Base-by-base conservation (phyloP, 106 monocot species). In the Dactylorhiza incarnata region DNA sequence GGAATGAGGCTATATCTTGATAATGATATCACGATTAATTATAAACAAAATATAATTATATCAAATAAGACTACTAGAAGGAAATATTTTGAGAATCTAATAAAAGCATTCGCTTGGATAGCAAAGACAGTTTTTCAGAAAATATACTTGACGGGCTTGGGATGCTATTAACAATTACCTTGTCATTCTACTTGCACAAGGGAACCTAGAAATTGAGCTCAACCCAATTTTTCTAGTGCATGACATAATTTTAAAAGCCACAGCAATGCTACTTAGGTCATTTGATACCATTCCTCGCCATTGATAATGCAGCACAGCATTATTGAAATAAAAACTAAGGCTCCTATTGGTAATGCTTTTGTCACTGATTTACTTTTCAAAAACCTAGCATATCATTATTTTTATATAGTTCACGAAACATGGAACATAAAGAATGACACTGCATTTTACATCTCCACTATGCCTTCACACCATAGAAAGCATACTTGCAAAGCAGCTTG, bases 21-120 rank as follows among this genome's bases (percentile, higher is more conserved):
- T 19, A 6, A 20, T 59, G 20, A 59, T 22, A 59, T 5, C 7
- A 7, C 22, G 5, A 59, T 59, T 68, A 29, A 68, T 16, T 37
- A 68, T 8, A 44, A 68, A 26, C 12, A 63, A 25, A 63, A 25
- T 19, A 63, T 2, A 63, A 25, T 23, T 23, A 6, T 63, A 16
- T 23, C 24, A 11, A 14, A 26, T 26, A 66, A 66, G 26, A n/a
- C n/a, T 37, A 29, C 11, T 23, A 66, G 66, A 66, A 66, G 66
- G 29, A 66, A 66, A 66, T 37, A 66, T 66, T 43, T 66, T 66
- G 37, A 66, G 66, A 66, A 66, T 37, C 29, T 37, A 5, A 66
- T 37, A 63, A 25, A 63, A 25, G 25, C 25, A 9, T 6, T 22
- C 24, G 23, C 62, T 37, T 25, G 25, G 62, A 23, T 23, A 25